Percentiles rank a stretch among this genome's conserved stretches.
phyloP scores from a whole-genome alignment of 2,329 filamentous ascomycete genomes.

The Dryadomyces quercivorus region DNA sequence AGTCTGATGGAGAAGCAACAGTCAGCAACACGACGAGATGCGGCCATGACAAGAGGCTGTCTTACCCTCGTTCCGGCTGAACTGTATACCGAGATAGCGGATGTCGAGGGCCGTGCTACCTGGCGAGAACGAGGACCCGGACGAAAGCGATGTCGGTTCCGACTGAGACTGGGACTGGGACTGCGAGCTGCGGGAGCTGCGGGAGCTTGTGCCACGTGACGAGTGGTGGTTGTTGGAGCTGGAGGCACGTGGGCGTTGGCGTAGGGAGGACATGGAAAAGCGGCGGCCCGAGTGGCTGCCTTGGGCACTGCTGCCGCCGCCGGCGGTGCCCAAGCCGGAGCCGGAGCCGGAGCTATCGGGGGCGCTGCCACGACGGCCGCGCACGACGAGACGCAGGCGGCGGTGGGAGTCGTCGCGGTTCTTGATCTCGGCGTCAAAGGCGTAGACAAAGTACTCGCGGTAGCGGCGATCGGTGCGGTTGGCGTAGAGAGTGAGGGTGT shows the following conservation, averaged over 20 bases:
- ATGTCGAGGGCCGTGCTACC: constrained; percentile 24
- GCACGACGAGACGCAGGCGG: constrained; percentile 29
- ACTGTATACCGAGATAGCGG: constrained; percentile 36
- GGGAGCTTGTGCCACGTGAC: constrained; percentile 3
- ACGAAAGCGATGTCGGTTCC: constrained; percentile 5
- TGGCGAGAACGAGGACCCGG: constrained; percentile 10
- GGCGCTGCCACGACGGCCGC: constrained; percentile 27
- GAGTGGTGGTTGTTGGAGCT: constrained; percentile 11
- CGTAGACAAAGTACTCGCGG: constrained; percentile 34
- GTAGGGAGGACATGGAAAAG: constrained; percentile 30
- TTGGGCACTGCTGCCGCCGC: neutral
- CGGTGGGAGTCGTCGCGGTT: constrained; percentile 32
- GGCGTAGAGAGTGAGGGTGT: constrained; percentile 35
- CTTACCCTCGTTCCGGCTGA: constrained; percentile 34
- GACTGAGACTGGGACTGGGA: constrained; percentile 4
- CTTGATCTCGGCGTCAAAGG: constrained; percentile 34
- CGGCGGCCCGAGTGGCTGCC: constrained; percentile 17
- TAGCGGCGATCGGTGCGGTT: constrained; percentile 30
- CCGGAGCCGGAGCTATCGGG: constrained; percentile 19
- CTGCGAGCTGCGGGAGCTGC: constrained; percentile 5
- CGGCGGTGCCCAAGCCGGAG: neutral
- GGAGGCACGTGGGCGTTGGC: constrained; percentile 21
- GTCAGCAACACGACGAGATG: neutral
- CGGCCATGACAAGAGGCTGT: neutral
- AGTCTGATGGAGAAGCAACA: constrained; percentile 21